A percentile compares a stretch with the other conserved stretches of the same genome.
Evolutionary conservation across 441 rosid genomes (phyloP).

Genomic region (Pelargonium fulgidum): DNA sequence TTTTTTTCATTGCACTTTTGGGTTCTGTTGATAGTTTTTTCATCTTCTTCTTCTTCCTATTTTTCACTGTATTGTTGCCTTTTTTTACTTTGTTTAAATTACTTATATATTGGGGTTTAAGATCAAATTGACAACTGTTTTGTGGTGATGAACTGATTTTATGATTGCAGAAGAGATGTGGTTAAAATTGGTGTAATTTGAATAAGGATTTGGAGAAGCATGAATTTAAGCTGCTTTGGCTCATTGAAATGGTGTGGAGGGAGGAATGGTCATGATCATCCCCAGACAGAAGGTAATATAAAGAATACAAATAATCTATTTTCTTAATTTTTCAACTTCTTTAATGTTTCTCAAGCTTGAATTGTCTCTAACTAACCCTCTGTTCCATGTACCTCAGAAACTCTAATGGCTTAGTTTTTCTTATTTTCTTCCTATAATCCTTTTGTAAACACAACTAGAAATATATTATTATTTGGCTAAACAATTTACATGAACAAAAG

Average conservation of each 20-base stretch:
- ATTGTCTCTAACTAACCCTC: neutral
- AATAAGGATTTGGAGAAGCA: conserved; percentile 15
- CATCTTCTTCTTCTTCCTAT: neutral
- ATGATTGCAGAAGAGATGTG: conserved; percentile 13
- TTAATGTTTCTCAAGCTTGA: neutral
- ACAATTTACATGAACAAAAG: too few species aligned
- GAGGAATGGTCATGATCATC: conserved; percentile 24
- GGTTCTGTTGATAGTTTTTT: neutral
- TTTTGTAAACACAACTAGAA: too few species aligned
- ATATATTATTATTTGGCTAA: too few species aligned
- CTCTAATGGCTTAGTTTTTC: neutral
- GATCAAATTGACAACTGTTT: too few species aligned
- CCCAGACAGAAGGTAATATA: conserved; percentile 47
- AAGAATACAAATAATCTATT: neutral
- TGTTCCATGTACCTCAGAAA: neutral
- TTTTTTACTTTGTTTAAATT: neutral
- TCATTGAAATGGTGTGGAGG: conserved; percentile 34
- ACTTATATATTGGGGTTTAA: too few species aligned
- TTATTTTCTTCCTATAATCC: too few species aligned
- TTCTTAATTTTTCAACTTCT: neutral
- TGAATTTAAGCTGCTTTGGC: conserved; percentile 55
- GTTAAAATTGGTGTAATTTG: conserved; percentile 8
- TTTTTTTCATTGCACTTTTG: neutral
- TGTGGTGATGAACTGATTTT: neutral
- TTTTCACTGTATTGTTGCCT: neutral